Evolutionary conservation across 2,329 filamentous ascomycete species (phyloP).

Genomic region (Dactylellina drechsleri): DNA sequence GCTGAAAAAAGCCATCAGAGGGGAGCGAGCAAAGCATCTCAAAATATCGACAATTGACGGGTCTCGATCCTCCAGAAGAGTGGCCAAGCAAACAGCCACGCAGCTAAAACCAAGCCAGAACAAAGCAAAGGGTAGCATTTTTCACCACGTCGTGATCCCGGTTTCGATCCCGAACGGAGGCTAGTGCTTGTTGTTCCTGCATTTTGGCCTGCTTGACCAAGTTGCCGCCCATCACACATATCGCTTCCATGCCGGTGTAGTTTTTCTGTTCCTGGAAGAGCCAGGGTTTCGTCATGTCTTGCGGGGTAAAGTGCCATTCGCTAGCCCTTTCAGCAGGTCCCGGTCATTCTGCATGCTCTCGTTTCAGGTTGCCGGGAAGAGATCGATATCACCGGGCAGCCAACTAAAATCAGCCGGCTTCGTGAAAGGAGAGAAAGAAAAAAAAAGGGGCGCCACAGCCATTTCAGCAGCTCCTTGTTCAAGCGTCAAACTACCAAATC

Average conservation of each 20-base stretch:
- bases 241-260: conserved; percentile 1
- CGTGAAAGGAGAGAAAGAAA: neutral
- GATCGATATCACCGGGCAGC: no score
- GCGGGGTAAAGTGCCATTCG: conserved; percentile 43
- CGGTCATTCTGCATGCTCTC: conserved; percentile 35
- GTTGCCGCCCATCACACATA: neutral
- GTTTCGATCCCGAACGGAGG: conserved; percentile 12
- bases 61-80: no score
- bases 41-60: neutral
- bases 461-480: conserved; percentile 18
- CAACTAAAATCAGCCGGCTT: no score
- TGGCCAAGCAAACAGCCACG: no score
- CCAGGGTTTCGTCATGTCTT: conserved; percentile 36
- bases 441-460: conserved; percentile 29
- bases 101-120: no score
- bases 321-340: conserved; percentile 21
- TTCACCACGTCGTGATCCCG: neutral
- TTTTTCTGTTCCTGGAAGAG: conserved; percentile 26
- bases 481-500: conserved; percentile 42
- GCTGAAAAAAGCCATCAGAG: no score
- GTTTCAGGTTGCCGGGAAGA: conserved; percentile 36
- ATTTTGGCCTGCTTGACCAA: no score
- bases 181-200: conserved; percentile 21
- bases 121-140: no score
- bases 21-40: no score